Percentiles rank a stretch among this genome's conserved stretches.
phyloP scores from a whole-genome alignment of 78 protist species.

The Dictyostelium brefeldianum region DNA sequence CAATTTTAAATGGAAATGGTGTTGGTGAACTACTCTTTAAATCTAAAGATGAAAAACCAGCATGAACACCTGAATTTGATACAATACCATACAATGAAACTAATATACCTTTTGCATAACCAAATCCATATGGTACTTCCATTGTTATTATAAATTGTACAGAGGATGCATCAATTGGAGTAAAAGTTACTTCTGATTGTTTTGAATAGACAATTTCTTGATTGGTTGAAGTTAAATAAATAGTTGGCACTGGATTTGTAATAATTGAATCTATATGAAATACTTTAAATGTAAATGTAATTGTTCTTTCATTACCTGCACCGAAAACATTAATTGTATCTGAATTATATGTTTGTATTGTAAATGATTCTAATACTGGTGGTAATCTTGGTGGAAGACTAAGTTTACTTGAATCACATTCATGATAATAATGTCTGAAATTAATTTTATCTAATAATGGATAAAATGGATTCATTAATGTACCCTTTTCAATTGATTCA shows the following conservation, averaged over 20 bases:
- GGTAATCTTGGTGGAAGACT: too few relatives aligned
- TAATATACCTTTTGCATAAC: not conserved
- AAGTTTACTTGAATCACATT: not conserved
- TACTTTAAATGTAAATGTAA: not conserved
- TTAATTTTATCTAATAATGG: not conserved
- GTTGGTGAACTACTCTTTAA: too few relatives aligned
- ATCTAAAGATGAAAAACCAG: conserved; percentile 6
- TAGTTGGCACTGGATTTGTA: not conserved
- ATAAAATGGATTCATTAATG: not conserved
- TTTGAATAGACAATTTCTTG: not conserved
- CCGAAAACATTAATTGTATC: not conserved
- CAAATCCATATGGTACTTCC: not conserved
- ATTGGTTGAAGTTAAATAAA: not conserved
- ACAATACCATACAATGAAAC: not conserved
- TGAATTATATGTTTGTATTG: too few relatives aligned
- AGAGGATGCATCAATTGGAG: not conserved
- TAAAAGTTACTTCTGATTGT: not conserved
- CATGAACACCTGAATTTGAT: not conserved
- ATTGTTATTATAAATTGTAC: not conserved
- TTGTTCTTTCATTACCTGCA: not conserved
- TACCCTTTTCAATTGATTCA: too few relatives aligned
- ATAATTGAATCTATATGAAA: not conserved
- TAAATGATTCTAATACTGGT: too few relatives aligned
- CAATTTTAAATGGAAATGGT: too few relatives aligned
- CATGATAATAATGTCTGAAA: too few relatives aligned